Conservation (phyloP, 768 basidiomycete species). For the Pleurotus sapidus region DNA sequence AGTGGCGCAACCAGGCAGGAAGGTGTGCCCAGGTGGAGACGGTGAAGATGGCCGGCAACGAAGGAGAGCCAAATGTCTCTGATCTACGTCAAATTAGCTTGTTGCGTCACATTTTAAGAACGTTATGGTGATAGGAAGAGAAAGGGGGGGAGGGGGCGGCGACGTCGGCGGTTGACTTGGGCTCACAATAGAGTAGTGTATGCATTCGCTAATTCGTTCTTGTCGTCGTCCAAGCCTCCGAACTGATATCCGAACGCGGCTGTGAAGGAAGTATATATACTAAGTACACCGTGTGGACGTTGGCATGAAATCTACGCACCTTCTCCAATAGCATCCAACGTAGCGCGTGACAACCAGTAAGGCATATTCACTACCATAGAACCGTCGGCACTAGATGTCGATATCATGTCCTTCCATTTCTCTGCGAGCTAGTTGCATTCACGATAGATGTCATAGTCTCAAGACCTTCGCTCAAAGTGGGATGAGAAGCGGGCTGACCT, state of each 20-base stretch:
- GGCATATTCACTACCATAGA: slow-evolving; percentile 44
- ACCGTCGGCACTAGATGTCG: slow-evolving; percentile 32
- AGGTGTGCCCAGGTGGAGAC: slow-evolving; percentile 32
- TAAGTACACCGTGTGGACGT: not conserved
- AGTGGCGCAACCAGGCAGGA: slow-evolving; percentile 43
- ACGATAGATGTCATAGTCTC: slow-evolving; percentile 1
- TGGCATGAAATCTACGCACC: slow-evolving; percentile 22
- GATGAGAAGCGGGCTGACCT: no score
- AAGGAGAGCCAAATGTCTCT: slow-evolving; percentile 45
- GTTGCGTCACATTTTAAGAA: not conserved
- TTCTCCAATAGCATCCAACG: slow-evolving; percentile 51
- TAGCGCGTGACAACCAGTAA: slow-evolving; percentile 46
- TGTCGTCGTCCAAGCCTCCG: slow-evolving; percentile 37
- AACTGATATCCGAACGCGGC: slow-evolving; percentile 58
- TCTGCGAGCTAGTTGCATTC: slow-evolving; percentile 34
- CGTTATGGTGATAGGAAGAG: not conserved
- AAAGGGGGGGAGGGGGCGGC: no score
- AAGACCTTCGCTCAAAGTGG: no score
- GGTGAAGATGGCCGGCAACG: slow-evolving; percentile 44
- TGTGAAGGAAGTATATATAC: slow-evolving; percentile 14
- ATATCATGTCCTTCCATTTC: slow-evolving; percentile 50
- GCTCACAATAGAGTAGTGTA: no score
- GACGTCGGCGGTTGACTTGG: slow-evolving; percentile 15
- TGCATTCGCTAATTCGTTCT: no score
- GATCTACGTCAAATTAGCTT: slow-evolving; percentile 23